These are phyloP conservation scores for Nicotiana tabacum DNA, from an alignment of 257 asterid species.

Conservation along the genomic window DNA sequence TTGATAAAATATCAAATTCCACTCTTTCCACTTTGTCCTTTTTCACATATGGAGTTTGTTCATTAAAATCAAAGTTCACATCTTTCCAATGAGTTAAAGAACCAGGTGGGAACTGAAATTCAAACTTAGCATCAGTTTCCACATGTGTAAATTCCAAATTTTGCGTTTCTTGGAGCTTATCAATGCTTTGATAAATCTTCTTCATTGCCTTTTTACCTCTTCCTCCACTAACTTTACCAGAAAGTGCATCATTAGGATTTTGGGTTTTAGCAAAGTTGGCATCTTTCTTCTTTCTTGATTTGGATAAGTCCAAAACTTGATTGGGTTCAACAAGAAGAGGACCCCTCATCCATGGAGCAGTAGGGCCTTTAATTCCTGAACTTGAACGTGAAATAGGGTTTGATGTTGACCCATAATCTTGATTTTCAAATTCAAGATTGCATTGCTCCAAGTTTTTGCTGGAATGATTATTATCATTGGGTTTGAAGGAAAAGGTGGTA, in stretches of 20 bases:
- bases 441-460: conserved; percentile 9
- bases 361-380: conserved; percentile 56
- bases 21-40: conserved; percentile 14
- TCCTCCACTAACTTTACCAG: conserved; percentile 71
- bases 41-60: conserved; percentile 13
- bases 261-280: conserved; percentile 19
- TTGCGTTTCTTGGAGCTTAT: conserved; percentile 41
- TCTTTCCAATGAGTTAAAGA: conserved; percentile 38
- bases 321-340: conserved; percentile 60
- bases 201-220: conserved; percentile 80
- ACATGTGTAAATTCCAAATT: conserved; percentile 24
- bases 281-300: conserved; percentile 35
- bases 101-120: conserved; percentile 57
- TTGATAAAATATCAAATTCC: conserved; percentile 31
- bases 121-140: conserved; percentile 16
- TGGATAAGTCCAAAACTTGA: conserved; percentile 45
- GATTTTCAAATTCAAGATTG: conserved; percentile 17
- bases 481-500: conserved; percentile 10
- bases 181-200: conserved; percentile 57
- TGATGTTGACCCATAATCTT: conserved; percentile 22
- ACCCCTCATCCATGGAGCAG: conserved; percentile 92
- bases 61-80: conserved; percentile 17
- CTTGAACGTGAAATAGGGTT: conserved; percentile 26
- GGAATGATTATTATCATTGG: conserved; percentile 19
- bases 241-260: conserved; percentile 38